phyloP scores from a whole-genome alignment of 2,329 filamentous ascomycete species.

The Trichoderma hamatum region DNA sequence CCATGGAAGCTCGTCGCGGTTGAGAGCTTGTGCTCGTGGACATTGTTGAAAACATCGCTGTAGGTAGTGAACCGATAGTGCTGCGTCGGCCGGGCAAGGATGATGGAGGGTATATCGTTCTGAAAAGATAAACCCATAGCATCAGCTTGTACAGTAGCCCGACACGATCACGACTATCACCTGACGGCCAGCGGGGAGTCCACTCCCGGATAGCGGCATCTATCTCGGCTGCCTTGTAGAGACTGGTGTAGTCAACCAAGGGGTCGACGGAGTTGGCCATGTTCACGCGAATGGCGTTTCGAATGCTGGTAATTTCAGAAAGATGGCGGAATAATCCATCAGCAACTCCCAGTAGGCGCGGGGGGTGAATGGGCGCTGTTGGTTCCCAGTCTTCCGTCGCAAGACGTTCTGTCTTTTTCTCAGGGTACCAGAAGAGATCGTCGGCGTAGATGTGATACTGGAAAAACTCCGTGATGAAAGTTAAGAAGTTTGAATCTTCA shows the following conservation, averaged over 20 bases:
- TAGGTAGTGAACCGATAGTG: constrained; percentile 37
- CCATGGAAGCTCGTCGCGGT: constrained; percentile 43
- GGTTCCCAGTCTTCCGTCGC: constrained; percentile 51
- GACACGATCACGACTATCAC: constrained; percentile 60
- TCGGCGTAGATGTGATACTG: constrained; percentile 78
- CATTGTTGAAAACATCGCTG: constrained; percentile 26
- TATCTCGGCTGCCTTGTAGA: constrained; percentile 75
- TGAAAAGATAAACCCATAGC: constrained; percentile 66
- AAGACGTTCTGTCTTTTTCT: constrained; percentile 42
- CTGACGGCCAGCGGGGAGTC: constrained; percentile 64
- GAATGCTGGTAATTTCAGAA: constrained; percentile 75
- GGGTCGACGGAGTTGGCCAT: constrained; percentile 65
- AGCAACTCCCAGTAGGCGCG: constrained; percentile 74
- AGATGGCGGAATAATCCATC: constrained; percentile 82
- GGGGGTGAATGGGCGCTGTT: constrained; percentile 47
- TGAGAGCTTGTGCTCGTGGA: constrained; percentile 22
- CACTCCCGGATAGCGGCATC: constrained; percentile 74
- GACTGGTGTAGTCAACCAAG: constrained; percentile 70
- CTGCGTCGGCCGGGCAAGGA: constrained; percentile 37
- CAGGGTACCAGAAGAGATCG: constrained; percentile 58
- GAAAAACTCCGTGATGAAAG: constrained; percentile 75
- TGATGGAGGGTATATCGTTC: constrained; percentile 62
- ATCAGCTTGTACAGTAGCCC: constrained; percentile 65
- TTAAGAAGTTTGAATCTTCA: constrained; percentile 65
- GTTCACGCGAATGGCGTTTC: constrained; percentile 72